Evolutionary conservation across 2,329 filamentous ascomycete species (phyloP).

Genomic region (Fusarium robinianum): DNA sequence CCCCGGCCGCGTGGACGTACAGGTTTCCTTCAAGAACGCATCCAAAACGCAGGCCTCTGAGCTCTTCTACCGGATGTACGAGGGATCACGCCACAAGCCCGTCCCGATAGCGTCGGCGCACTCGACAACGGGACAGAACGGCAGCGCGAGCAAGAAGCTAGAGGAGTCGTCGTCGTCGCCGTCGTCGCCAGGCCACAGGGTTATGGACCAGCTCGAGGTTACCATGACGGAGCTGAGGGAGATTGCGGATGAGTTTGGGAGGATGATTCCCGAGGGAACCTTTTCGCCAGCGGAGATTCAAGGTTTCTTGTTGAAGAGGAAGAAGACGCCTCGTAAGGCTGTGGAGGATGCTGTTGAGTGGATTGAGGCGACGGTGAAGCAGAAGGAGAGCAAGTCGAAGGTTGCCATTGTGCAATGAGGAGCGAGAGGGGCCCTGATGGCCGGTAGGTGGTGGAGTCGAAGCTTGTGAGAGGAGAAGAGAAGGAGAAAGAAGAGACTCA

Average conservation of each 20-base stretch:
- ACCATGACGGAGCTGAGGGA: slow-evolving; percentile 46
- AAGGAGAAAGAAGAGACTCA: neutral
- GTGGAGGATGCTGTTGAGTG: slow-evolving; percentile 57
- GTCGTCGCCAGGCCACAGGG: no score
- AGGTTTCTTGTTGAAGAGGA: slow-evolving; percentile 66
- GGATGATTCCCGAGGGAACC: slow-evolving; percentile 54
- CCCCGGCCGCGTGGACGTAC: slow-evolving; percentile 72
- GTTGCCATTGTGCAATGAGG: slow-evolving; percentile 53
- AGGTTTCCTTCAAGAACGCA: slow-evolving; percentile 66
- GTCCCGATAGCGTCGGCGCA: slow-evolving; percentile 9
- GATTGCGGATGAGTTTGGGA: slow-evolving; percentile 56
- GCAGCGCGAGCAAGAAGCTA: slow-evolving; percentile 5
- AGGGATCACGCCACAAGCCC: slow-evolving; percentile 40
- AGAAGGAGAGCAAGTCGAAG: slow-evolving; percentile 56
- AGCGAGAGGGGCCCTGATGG: neutral
- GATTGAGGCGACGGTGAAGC: slow-evolving; percentile 55
- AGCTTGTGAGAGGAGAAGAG: neutral
- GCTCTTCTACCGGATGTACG: slow-evolving; percentile 66
- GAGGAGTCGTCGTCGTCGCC: no score
- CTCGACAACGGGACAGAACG: slow-evolving; percentile 7
- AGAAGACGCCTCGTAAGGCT: slow-evolving; percentile 61
- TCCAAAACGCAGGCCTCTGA: slow-evolving; percentile 60
- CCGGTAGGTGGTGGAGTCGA: neutral
- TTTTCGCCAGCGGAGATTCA: slow-evolving; percentile 68
- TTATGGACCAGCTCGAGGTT: slow-evolving; percentile 41